Base-by-base conservation (phyloP, 306 rosid species). In the Vigna hirtella region DNA sequence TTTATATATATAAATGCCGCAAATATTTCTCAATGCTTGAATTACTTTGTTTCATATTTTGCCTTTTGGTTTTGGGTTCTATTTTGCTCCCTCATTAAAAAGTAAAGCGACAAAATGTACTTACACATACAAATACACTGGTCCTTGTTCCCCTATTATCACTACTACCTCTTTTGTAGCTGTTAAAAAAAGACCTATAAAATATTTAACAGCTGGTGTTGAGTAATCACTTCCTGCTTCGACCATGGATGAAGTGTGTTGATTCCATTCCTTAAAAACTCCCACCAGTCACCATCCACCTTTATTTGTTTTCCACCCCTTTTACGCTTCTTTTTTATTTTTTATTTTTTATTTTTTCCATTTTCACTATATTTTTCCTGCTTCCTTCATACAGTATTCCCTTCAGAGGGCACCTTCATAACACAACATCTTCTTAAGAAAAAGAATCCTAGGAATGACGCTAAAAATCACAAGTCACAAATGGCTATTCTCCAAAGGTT, bases 161-260 rank as follows among this genome's bases (percentile, higher is more conserved):
- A 30, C 34, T 30, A 16, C 47, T 1, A n/a, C 72, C 45, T 49
- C 45, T 40, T 72, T 32, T 63, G 16, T 63, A 77, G 91, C 94
- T 85, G 94, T 79, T 88, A 88, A 90, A 40, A 30, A 36, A 88
- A 78, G 57, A 72, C 84, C 83, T 72, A 59, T 74, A 87, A 74
- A 73, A 87, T 85, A 90, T 80, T 83, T 84, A 88, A 85, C 93
- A 85, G 87, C 91, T 80, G 79, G 61, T 73, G 80, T 68, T 66
- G 71, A 66, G 30, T 66, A 22, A 50, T 66, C 71, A 65, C 71
- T 5, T 42, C 71, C 49, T 20, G 69, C 71, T 42, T 40, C 16
- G 16, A 80, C 77, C 85, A 79, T 64, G 74, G 63, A 66, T 30
- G 34, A 30, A 30, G 12, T 64, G 42, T 57, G 73, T 40, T 50